Base-by-base conservation (phyloP, 2,329 filamentous ascomycete species). In the Ophiostoma piceae region DNA sequence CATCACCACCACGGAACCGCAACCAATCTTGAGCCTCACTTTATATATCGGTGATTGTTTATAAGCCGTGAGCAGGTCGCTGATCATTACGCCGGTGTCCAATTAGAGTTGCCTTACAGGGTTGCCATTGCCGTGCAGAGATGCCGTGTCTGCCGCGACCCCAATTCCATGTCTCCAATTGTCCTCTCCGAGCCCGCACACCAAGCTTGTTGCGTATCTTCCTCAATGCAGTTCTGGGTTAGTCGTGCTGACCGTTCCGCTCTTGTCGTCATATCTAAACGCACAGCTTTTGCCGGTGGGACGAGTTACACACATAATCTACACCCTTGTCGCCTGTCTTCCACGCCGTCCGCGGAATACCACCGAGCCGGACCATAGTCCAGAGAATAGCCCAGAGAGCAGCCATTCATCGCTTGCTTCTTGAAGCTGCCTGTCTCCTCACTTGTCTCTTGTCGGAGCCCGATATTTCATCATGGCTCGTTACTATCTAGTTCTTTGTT, bases 331-430 rank as follows among this genome's bases (percentile, higher is more conserved):
- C 62, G 9, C 32, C 37, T 35, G 29, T 62, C 12, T n/a, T 8
- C 47, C 19, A 54, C 47, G 19, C 32, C 11, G 32, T 64, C 60
- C 62, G 35, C 62, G 62, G 62, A 65, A 65, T 65, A 65, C 62
- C 12, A 65, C 62, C 39, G 12, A 39, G 32, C 62, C 32, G 19
- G 37, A 11, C 5, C 26, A 7, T 12, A 43, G 16, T 14, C 9
- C 35, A 12, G 4, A 43, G n/a, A 47, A 47, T 16, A 47, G 16
- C 1, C 14, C 19, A 47, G 43, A 19, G 43, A 47, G 19, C 16
- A 47, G 43, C 19, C 16, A 47, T 16, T 7, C 14, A 47, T 47
- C 14, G 3, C 3, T 47, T 47, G 43, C 6, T 47, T 47, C 4
- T n/a, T 19, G 6, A 47, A 19, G 43, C 43, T 47, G 19, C 16